Percentiles rank a stretch among this genome's conserved stretches.
Conservation (phyloP, 2,329 filamentous ascomycete species). For the Aureobasidium sp. region DNA sequence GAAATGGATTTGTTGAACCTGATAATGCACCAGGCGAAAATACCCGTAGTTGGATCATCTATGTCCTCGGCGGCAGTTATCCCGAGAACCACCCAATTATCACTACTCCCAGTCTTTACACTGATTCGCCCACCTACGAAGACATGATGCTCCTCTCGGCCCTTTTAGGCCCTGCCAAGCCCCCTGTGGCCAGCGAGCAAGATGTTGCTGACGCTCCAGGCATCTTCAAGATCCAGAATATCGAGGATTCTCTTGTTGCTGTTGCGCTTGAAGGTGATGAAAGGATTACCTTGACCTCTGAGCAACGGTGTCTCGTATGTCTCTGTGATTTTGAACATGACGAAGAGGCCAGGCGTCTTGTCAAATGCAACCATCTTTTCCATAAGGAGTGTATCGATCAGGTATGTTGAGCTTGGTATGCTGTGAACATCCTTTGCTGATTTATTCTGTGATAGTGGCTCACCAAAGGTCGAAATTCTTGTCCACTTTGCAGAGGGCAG, state of each 20-base stretch:
- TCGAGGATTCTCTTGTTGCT: slow-evolving; percentile 24
- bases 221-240: slow-evolving; percentile 47
- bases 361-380: slow-evolving; percentile 60
- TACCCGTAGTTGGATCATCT: slow-evolving; percentile 64
- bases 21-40: slow-evolving; percentile 49
- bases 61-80: slow-evolving; percentile 62
- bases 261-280: slow-evolving; percentile 25
- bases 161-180: slow-evolving; percentile 60
- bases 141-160: slow-evolving; percentile 65
- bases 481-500: slow-evolving; percentile 54
- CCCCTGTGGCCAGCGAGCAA: slow-evolving; percentile 58
- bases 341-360: slow-evolving; percentile 54
- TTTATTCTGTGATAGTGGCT: slow-evolving; percentile 48
- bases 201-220: slow-evolving; percentile 58
- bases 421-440: slow-evolving; percentile 26
- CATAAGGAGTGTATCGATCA: slow-evolving; percentile 65
- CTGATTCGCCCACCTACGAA: slow-evolving; percentile 64
- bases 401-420: slow-evolving; percentile 37
- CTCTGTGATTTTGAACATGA: slow-evolving; percentile 57
- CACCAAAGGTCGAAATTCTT: slow-evolving; percentile 59
- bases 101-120: slow-evolving; percentile 63
- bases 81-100: slow-evolving; percentile 65
- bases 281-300: slow-evolving; percentile 27
- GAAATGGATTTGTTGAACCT: slow-evolving; percentile 56
- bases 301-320: slow-evolving; percentile 58